Evolutionary conservation across 1,139 yeast genomes (phyloP), one percentile per base, ranked within the genome.

Genomic region (Saccharomycopsis crataegensis): DNA sequence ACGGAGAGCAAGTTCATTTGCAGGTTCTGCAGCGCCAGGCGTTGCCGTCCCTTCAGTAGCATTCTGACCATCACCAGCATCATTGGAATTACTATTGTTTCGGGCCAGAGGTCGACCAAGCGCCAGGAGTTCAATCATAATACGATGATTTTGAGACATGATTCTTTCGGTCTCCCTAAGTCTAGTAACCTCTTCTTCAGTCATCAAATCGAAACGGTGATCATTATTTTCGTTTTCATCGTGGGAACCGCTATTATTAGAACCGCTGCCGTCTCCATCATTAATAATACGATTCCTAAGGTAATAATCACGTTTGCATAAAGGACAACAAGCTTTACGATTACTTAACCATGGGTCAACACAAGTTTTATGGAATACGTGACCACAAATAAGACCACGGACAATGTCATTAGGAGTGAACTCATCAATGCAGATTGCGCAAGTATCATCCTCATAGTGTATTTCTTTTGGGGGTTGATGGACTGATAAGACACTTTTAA

Each of bases 291-390:
- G n/a, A 47, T 66, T 70, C 59, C 74, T 75, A 65, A 76, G 67
- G 59, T 77, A 79, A 60, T 81, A 80, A 63, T 86, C 94, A 43
- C 88, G 71, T 64, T 87, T 86, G 68, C 96, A 88, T 74, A 83
- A 80, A 8, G 96, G 96, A 64, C 96, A 88, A 63, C 89, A 83
- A 1, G 93, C 93, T 54, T 86, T 75, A 59, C 93, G 73, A 57
- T 78, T 78, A 3, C 82, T 82, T 50, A 88, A 70, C 96, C 96
- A 87, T 1, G 93, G 93, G 61, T 86, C 94, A 50, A 88, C 73
- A 67, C 96, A 88, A 32, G 76, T 82, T 9, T 83, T 75, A 64
- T 88, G 96, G 75, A 83, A 88, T 1, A 85, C 89, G 67, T 88
- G 96, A 2, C 93, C 93, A 69, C 96, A 88, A 9, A 86, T 71